Base-by-base conservation (phyloP, 495 filamentous ascomycete genomes). In the Geopyxis carbonaria region DNA sequence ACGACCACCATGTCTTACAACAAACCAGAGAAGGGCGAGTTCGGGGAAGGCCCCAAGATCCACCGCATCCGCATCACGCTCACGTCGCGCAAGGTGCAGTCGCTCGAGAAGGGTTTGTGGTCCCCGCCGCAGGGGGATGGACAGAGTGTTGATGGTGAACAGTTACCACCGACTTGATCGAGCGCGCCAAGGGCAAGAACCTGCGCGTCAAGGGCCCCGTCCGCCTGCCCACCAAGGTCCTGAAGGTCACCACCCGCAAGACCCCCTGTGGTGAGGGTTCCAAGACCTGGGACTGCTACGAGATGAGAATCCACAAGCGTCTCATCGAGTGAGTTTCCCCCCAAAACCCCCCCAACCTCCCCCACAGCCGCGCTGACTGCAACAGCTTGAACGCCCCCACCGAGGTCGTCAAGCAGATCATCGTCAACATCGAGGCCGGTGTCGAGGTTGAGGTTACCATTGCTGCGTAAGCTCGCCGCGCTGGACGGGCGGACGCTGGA, bases 371-470 rank as follows among this genome's bases (percentile, higher is more conserved):
- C 20, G 14, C 22, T 38, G 31, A 44, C 16, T 10, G 2, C 6
- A 45, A 30, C 51, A 87, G 83, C 68, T 69, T 95, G 42, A 89
- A 87, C 62, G 89, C 89, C 45, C 89, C 89, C 40, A 97, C 89
- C 54, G 89, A 97, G 73, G 83, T 93, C 45, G 89, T 97, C 64
- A 97, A 97, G 78, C 85, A 93, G 74, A 95, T 97, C 73, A 97
- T 97, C 64, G 85, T 95, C 71, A 97, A 97, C 72, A 95, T 97
- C 64, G 89, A 97, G 76, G 89, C 89, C 46, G 89, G 89, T 72
- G 89, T 97, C 61, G 89, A 97, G 75, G 89, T 97, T 56, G 89
- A 97, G 74, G 89, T 97, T 53, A 97, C 89, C 57, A 97, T 97
- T 68, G 89, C 89, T 61, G 87, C 89, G 62, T 97, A 84, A 72